Conservation (phyloP, 176 grass and related monocot genomes). For the Oryza glaberrima region DNA sequence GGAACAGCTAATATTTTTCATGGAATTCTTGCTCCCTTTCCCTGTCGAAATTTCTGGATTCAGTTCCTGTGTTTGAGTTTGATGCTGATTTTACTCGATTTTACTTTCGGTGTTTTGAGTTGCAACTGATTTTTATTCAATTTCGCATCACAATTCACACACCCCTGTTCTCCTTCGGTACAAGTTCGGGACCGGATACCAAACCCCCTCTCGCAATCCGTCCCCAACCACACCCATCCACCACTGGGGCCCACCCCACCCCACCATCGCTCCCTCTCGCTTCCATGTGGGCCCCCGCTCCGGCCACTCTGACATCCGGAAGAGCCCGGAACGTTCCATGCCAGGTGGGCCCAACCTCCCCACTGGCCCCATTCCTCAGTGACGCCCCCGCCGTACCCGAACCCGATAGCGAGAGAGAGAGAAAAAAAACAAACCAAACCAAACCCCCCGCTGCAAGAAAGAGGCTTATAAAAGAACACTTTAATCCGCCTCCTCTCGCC, state of each 20-base stretch:
- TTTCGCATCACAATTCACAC: too few species aligned
- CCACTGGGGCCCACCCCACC: neutral
- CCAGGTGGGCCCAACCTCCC: neutral
- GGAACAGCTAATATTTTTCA: neutral
- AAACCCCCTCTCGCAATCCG: neutral
- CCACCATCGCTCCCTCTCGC: neutral
- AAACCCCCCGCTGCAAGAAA: conserved; percentile 35
- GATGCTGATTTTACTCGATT: too few species aligned
- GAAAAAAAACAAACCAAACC: neutral
- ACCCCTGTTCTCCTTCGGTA: too few species aligned
- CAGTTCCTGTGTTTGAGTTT: neutral
- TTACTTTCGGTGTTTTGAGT: too few species aligned
- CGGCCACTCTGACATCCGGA: neutral
- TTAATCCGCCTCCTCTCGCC: neutral
- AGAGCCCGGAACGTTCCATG: neutral
- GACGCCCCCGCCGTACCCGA: neutral
- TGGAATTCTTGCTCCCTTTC: neutral
- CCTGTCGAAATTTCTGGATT: neutral
- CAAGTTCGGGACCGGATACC: neutral
- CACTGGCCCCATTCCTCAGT: neutral
- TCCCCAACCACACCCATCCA: neutral
- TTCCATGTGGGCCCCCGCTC: neutral
- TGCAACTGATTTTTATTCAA: too few species aligned
- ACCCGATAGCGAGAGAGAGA: neutral
- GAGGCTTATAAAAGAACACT: conserved; percentile 35